phyloP scores from a whole-genome alignment of 106 monocot genomes.

The Platanthera guangdongensis region DNA sequence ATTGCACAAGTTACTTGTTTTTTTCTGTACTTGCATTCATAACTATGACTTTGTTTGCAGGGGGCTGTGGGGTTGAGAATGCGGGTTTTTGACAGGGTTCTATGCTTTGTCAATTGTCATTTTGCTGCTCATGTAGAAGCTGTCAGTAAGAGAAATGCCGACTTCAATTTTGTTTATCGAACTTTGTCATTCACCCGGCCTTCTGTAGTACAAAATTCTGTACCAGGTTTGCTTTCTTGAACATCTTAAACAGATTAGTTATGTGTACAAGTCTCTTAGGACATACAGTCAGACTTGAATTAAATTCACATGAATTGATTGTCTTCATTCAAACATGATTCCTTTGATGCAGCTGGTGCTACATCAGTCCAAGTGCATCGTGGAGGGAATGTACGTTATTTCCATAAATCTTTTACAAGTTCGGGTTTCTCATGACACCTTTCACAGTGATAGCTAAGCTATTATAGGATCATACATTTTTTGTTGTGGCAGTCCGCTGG shows the following conservation, averaged over 20 bases:
- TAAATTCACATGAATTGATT: neutral
- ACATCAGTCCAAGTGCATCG: conserved; percentile 47
- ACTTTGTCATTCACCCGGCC: conserved; percentile 52
- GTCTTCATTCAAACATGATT: neutral
- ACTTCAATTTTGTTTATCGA: conserved; percentile 60
- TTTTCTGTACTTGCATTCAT: neutral
- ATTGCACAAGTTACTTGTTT: neutral
- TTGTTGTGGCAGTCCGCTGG: conserved; percentile 12
- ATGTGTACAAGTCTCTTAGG: neutral
- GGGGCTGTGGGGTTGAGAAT: conserved; percentile 72
- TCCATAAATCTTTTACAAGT: conserved; percentile 3
- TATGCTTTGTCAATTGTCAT: conserved; percentile 75
- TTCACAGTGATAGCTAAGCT: neutral
- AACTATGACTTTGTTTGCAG: conserved; percentile 19
- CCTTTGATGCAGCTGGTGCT: conserved; percentile 40
- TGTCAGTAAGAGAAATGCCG: conserved; percentile 59
- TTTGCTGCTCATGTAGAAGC: conserved; percentile 78
- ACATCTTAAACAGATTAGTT: neutral
- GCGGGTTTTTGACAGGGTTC: conserved; percentile 53
- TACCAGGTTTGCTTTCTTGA: conserved; percentile 24
- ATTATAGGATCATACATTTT: neutral
- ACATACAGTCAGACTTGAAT: neutral
- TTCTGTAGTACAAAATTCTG: conserved; percentile 32
- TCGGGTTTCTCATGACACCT: neutral
- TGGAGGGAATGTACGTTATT: conserved; percentile 47